phyloP scores from a whole-genome alignment of 768 basidiomycete genomes.

The Chiua virens region DNA sequence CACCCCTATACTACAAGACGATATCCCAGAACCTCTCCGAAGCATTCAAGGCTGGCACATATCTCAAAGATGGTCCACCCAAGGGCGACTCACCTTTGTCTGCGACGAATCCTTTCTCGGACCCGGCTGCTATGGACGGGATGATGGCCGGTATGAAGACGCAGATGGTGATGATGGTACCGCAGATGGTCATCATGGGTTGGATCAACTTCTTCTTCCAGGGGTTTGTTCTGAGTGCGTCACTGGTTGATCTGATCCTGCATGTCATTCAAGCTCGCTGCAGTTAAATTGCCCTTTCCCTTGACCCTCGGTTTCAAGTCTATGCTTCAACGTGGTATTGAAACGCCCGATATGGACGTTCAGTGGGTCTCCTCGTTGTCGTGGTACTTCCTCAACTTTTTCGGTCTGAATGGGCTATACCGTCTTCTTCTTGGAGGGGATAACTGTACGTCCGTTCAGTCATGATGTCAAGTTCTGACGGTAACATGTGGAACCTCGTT shows the following conservation, averaged over 20 bases:
- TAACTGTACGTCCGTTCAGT: conserved; percentile 59
- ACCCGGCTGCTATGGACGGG: conserved; percentile 92
- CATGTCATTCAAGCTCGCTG: not conserved
- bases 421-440: conserved; percentile 89
- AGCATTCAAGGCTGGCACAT: conserved; percentile 72
- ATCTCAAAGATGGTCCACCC: conserved; percentile 83
- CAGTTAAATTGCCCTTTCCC: conserved; percentile 96
- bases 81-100: conserved; percentile 56
- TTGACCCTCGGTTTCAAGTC: conserved; percentile 96
- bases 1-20: conserved; percentile 66
- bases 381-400: conserved; percentile 99
- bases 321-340: conserved; percentile 95
- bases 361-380: conserved; percentile 98
- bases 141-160: conserved; percentile 99
- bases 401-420: conserved; percentile 95
- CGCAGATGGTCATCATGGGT: conserved; percentile 98
- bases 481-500: conserved; percentile 13
- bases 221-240: conserved; percentile 95
- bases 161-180: conserved; percentile 99
- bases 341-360: conserved; percentile 96
- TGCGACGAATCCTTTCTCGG: conserved; percentile 81
- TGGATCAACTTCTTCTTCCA: conserved; percentile 99
- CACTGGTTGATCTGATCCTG: not conserved
- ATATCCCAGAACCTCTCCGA: conserved; percentile 74
- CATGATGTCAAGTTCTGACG: conserved; percentile 11